Evolutionary conservation across 129 eudicot species (phyloP).

Genomic region (Smallanthus sonchifolius): DNA sequence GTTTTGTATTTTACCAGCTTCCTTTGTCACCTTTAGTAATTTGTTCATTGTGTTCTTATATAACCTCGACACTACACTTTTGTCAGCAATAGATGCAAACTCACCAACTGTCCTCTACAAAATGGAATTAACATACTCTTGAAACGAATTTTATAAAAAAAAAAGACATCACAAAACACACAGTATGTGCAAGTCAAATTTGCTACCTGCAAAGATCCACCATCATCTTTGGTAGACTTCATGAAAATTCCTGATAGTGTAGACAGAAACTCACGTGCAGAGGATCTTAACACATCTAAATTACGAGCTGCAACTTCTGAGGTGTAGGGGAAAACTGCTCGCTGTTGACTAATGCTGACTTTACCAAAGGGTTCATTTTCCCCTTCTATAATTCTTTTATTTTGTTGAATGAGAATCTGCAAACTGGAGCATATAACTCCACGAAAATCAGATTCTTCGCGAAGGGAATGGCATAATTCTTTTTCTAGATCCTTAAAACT

Average conservation of each 20-base stretch:
- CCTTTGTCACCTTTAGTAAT: slow-evolving; percentile 62
- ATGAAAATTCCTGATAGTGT: slow-evolving; percentile 52
- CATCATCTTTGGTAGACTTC: slow-evolving; percentile 65
- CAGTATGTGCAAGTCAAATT: neutral
- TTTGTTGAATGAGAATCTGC: slow-evolving; percentile 79
- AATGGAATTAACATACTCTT: neutral
- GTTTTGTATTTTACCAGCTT: slow-evolving; percentile 40
- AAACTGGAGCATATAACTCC: slow-evolving; percentile 89
- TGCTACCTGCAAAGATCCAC: slow-evolving; percentile 76
- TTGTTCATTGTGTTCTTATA: slow-evolving; percentile 58
- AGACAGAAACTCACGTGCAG: slow-evolving; percentile 59
- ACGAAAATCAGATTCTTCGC: slow-evolving; percentile 63
- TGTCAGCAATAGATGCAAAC: slow-evolving; percentile 71
- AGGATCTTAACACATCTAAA: slow-evolving; percentile 54
- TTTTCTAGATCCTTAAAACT: slow-evolving; percentile 64
- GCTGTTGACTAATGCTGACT: slow-evolving; percentile 36
- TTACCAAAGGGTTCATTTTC: slow-evolving; percentile 25
- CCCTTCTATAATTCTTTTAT: slow-evolving; percentile 59
- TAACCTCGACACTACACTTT: slow-evolving; percentile 49
- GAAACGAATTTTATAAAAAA: neutral
- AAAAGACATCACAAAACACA: neutral
- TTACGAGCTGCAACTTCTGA: slow-evolving; percentile 55
- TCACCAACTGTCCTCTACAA: slow-evolving; percentile 67
- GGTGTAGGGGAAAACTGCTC: slow-evolving; percentile 57
- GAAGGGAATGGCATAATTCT: slow-evolving; percentile 50